phyloP scores from a whole-genome alignment of 2,329 filamentous ascomycete species.

The Ophiocordyceps camponoti-leonardi region DNA sequence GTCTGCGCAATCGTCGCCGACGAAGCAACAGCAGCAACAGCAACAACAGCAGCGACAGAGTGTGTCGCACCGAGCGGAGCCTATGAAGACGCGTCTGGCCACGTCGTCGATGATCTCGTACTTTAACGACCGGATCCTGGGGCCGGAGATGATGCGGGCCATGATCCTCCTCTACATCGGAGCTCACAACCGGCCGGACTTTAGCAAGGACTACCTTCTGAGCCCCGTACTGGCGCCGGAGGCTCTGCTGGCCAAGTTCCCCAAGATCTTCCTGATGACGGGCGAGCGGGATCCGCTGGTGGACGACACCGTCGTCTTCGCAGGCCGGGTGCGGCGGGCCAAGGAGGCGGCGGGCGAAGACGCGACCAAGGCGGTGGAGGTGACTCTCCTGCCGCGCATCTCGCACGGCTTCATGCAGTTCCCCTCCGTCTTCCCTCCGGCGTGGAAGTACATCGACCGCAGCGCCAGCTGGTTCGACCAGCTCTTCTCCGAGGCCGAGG shows the following conservation, averaged over 20 bases:
- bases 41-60: too few species aligned
- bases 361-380: slow-evolving; percentile 38
- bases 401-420: slow-evolving; percentile 93
- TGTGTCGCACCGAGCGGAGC: slow-evolving; percentile 34
- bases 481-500: slow-evolving; percentile 42
- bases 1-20: slow-evolving; percentile 2
- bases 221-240: slow-evolving; percentile 85
- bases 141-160: slow-evolving; percentile 94
- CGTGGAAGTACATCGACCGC: slow-evolving; percentile 71
- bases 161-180: slow-evolving; percentile 99
- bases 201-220: slow-evolving; percentile 76
- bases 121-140: slow-evolving; percentile 87
- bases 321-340: slow-evolving; percentile 68
- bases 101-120: slow-evolving; percentile 97
- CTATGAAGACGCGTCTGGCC: slow-evolving; percentile 69
- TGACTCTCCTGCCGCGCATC: slow-evolving; percentile 72
- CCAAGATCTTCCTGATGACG: slow-evolving; percentile 85
- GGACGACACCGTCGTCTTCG: slow-evolving; percentile 94
- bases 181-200: slow-evolving; percentile 82
- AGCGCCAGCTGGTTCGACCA: slow-evolving; percentile 70
- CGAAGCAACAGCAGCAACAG: too few species aligned
- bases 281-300: slow-evolving; percentile 91
- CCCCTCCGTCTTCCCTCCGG: slow-evolving; percentile 70
- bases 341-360: slow-evolving; percentile 39
- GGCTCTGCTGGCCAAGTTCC: slow-evolving; percentile 65